Conservation (phyloP, 352 stramenopile species). For the Phytophthora hibernalis region DNA sequence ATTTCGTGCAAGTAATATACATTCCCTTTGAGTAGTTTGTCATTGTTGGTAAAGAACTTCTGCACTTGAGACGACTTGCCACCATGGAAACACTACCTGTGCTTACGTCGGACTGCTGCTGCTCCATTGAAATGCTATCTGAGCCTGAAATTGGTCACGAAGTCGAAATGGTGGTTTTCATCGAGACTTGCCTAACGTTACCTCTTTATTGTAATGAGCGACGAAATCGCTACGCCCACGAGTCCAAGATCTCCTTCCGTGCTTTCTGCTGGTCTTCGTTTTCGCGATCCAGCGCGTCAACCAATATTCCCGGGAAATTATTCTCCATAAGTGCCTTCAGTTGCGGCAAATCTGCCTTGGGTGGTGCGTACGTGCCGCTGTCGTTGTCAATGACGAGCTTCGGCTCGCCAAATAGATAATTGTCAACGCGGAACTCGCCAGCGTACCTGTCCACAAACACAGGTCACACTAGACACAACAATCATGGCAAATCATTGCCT, state of each 20-base stretch:
- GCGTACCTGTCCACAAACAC: slow-evolving; percentile 35
- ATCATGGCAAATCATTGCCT: not conserved
- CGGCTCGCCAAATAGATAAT: slow-evolving; percentile 30
- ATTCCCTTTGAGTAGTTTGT: not conserved
- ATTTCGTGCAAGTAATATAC: not conserved
- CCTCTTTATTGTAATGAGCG: not conserved
- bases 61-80: not conserved
- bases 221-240: slow-evolving; percentile 30
- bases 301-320: slow-evolving; percentile 47
- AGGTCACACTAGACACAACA: not conserved
- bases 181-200: too few species aligned
- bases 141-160: not conserved
- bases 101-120: not conserved
- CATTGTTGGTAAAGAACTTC: not conserved
- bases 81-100: not conserved
- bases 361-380: slow-evolving; percentile 51
- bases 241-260: slow-evolving; percentile 44
- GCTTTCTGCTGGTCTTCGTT: slow-evolving; percentile 23
- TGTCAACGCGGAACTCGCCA: slow-evolving; percentile 45
- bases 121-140: too few species aligned
- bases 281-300: slow-evolving; percentile 41
- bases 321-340: slow-evolving; percentile 44
- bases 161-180: not conserved
- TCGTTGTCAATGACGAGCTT: slow-evolving; percentile 55
- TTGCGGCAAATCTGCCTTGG: slow-evolving; percentile 36